A percentile compares a stretch with the other conserved stretches of the same genome.
These are phyloP conservation scores for Ogataea minuta DNA, from an alignment of 805 yeast genomes.

Conservation along the genomic window DNA sequence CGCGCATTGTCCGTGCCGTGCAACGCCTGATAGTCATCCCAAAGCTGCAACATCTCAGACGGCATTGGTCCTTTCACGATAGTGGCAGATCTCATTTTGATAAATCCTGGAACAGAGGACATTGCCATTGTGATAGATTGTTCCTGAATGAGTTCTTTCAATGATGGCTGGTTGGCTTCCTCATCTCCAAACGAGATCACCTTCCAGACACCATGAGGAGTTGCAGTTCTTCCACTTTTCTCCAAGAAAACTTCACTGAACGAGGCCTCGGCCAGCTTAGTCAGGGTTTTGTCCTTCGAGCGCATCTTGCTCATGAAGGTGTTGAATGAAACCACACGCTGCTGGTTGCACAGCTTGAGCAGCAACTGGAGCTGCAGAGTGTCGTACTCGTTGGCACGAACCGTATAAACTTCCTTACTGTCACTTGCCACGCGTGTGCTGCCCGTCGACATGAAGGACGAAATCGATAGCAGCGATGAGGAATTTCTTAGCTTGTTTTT, in stretches of 20 bases:
- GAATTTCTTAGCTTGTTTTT: conserved; percentile 51
- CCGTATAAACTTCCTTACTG: conserved; percentile 25
- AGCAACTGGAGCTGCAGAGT: conserved; percentile 33
- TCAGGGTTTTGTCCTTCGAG: conserved; percentile 24
- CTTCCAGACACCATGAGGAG: conserved; percentile 41
- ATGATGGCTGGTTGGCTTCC: conserved; percentile 39
- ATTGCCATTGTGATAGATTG: conserved; percentile 41
- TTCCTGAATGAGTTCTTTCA: conserved; percentile 46
- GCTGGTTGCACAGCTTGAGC: conserved; percentile 36
- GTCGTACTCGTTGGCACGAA: conserved; percentile 37
- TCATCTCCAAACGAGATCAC: conserved; percentile 52
- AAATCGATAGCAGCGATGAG: conserved; percentile 45
- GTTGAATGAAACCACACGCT: conserved; percentile 32
- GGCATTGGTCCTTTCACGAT: conserved; percentile 50
- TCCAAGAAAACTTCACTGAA: conserved; percentile 44
- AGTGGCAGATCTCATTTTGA: conserved; percentile 40
- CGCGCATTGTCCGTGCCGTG: conserved; percentile 31
- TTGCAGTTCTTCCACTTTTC: conserved; percentile 23
- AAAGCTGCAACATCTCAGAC: conserved; percentile 36
- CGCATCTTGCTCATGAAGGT: conserved; percentile 29
- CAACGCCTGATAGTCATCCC: conserved; percentile 39
- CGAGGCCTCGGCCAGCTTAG: conserved; percentile 46
- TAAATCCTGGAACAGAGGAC: conserved; percentile 43
- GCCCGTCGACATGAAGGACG: conserved; percentile 24
- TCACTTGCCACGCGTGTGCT: conserved; percentile 13